phyloP scores from a whole-genome alignment of 495 filamentous ascomycete genomes.

The Penicillium waksmanii region DNA sequence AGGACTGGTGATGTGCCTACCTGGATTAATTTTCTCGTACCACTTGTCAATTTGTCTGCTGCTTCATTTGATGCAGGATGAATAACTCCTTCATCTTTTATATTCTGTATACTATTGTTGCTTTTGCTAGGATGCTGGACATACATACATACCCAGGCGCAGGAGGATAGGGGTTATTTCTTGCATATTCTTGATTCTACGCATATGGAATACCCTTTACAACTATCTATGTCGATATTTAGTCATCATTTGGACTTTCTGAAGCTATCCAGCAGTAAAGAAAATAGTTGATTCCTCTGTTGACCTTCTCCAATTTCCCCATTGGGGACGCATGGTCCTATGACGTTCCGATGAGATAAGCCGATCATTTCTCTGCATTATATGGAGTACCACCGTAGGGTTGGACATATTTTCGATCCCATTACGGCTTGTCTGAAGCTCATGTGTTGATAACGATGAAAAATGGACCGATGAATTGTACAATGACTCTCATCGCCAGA shows the following conservation, averaged over 20 bases:
- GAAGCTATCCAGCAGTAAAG: neutral
- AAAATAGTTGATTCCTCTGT: neutral
- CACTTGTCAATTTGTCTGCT: too few relatives aligned
- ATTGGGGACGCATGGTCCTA: slow-evolving; percentile 6
- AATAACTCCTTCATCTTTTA: neutral
- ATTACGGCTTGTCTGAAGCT: neutral
- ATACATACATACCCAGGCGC: slow-evolving; percentile 2
- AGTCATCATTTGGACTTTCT: neutral
- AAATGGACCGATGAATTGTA: neutral
- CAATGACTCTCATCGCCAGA: slow-evolving; percentile 18
- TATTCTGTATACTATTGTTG: neutral
- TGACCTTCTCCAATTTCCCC: neutral
- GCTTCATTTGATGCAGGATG: too few relatives aligned
- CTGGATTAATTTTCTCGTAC: too few relatives aligned
- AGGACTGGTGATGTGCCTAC: slow-evolving; percentile 15
- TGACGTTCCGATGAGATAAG: slow-evolving; percentile 31
- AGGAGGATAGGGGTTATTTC: neutral
- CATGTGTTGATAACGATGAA: neutral
- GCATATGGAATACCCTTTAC: neutral
- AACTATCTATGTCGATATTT: neutral
- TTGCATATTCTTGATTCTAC: neutral
- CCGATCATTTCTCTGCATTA: slow-evolving; percentile 3
- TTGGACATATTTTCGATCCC: too few relatives aligned
- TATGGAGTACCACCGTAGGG: too few relatives aligned
- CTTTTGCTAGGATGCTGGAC: slow-evolving; percentile 3